Base-by-base conservation (phyloP, 177 flowering plant species). In the Vitis hybrid region DNA sequence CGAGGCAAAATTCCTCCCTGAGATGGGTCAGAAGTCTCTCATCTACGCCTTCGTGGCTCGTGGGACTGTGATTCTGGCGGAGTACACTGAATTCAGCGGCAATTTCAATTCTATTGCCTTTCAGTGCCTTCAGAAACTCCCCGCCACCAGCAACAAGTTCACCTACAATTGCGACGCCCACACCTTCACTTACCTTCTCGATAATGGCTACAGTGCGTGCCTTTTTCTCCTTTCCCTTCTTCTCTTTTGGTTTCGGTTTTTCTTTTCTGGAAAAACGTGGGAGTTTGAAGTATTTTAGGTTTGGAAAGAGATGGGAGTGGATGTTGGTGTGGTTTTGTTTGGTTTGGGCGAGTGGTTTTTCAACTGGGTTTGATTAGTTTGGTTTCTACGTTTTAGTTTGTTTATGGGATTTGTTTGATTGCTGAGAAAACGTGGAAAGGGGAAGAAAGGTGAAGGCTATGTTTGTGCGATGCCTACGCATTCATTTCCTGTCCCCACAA, bases 61-160 rank as follows among this genome's bases (percentile, higher is more conserved):
- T 10, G 87, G 87, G 1, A 70, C 78, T 22, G 83, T 81, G 56
- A 61, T 84, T 14, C 76, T 84, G 12, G 82, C 79, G 1, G 87
- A 82, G 60, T 81, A 69, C 77, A 84, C 87, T 1, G 85, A 84
- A 52, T 82, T 81, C 77, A 79, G 67, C 10, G 87, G 87, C 2
- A 84, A 84, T 69, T 84, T 84, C 76, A 84, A 68, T 8, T 61
- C 76, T 45, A 80, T 84, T 16, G 85, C 87, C 0, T 63, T 67
- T 51, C 85, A 84, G 67, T 84, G 87, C 74, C 85, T 84, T 10
- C 79, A 81, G 76, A 84, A 81, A 66, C 83, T 84, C 13, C 87
- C 87, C 2, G 63, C 87, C 50, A 66, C 75, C 78, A 82, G 72
- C 80, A 81, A 81, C 79, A 84, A 79, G 78, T 84, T 83, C 76